Evolutionary conservation across 1,284 basidiomycete genomes (phyloP), one percentile per base, ranked within the genome.

Genomic region (Blastosporella zonata): DNA sequence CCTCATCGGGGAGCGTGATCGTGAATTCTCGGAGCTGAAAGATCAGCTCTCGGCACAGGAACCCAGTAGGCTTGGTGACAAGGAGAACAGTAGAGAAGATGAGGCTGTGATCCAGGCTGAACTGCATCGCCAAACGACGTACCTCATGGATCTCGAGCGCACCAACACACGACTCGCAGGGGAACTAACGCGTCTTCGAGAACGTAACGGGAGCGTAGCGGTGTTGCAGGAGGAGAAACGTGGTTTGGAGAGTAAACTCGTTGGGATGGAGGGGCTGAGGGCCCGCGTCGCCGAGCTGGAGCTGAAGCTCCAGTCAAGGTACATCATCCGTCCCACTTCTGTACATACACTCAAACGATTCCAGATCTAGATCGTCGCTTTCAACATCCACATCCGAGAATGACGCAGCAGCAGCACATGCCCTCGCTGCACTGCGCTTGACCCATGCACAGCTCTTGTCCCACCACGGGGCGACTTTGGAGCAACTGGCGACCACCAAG

Each of bases 181-280:
- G 0, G 85, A 90, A 55, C 56, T 90, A 12, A 67, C 64, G 7
- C 59, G 71, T 3, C 69, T 87, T 20, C 71, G 78, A 41, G 78
- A 79, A 47, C 70, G 78, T 3, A 72, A 83, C 33, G 67, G 73
- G 2, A 83, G 79, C 56, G 65, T 86, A 6, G 86, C 89, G 55
- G 80, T 91, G 0, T 62, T 92, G 36, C 74, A 78, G 42, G 90
- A 91, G 62, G 84, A 90, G 65, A 90, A 89, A 55, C 72, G 81
- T 10, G 72, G 75, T 0, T 64, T 91, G 35, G 82, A 90, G 60
- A 63, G 68, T 15, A 84, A 79, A 57, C 62, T 84, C 5, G 62
- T 60, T 10, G 69, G 67, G 1, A 65, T 79, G 29, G 84, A 87
- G 7, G 74, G 76, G 29, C 61, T 88, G 47, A 70, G 84, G 12